Evolutionary conservation across 192 early-diverging fungal genomes (phyloP), one percentile per base, ranked within the genome.

Genomic region (Coemansia sp.): DNA sequence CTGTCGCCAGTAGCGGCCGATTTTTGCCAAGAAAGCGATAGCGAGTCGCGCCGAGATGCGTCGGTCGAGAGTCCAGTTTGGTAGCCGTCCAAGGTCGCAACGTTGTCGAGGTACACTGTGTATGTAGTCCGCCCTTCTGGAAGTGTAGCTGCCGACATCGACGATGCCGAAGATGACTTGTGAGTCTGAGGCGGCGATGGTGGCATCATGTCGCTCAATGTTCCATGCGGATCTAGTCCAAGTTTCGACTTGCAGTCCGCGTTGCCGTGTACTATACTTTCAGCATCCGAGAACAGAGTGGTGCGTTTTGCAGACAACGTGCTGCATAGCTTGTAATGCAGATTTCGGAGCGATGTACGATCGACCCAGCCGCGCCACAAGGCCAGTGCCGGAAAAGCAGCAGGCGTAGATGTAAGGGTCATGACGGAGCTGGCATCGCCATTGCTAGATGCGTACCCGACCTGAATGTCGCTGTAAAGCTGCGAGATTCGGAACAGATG

Each of bases 321-420:
- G 14, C 51, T 27, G 38, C 62, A 64, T 43, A 81, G 51, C 59
- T 59, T 37, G 31, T 45, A 46, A 31, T 65, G 73, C 7, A 80
- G 65, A 14, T 54, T 64, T 42, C 61, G 57, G n/a, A 63, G 36
- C 17, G 61, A 62, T 8, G 43, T 25, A 29, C 67, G 73, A 46
- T 76, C 63, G 8, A 82, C 67, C 79, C 79, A 82, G 53, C 74
- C 79, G 31, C 79, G 79, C 79, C 73, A 82, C 8, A 65, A 35
- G 6, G 27, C 46, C 47, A 82, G 60, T 17, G 45, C 39, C 1
- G 79, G 73, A n/a, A 70, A 74, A 19, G 58, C 45, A n/a, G 37
- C 29, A 36, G 54, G 14, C 4, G 27, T 31, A 4, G 51, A 15
- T 14, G 27, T 32, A 12, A 17, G 29, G 19, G 31, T 19, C 6